A percentile compares a stretch with the other conserved stretches of the same genome.
Evolutionary conservation across 1,284 basidiomycete genomes (phyloP).

Genomic region (Malassezia psittaci): DNA sequence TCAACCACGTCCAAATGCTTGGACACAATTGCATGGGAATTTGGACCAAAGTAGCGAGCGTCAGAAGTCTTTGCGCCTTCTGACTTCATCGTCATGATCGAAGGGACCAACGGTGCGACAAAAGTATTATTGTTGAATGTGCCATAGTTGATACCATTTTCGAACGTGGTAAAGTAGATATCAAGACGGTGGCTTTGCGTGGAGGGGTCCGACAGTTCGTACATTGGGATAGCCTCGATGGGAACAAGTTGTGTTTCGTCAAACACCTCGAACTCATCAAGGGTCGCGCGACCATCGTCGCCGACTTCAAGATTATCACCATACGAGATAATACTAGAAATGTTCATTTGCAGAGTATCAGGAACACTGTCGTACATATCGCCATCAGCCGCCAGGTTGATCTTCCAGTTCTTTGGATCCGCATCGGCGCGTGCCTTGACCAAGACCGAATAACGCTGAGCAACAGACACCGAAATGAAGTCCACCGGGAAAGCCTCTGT

Average conservation of each 20-base stretch:
- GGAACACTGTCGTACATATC: conserved; percentile 50
- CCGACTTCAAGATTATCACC: conserved; percentile 22
- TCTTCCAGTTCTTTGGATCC: conserved; percentile 62
- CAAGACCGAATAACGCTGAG: conserved; percentile 10
- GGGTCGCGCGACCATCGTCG: background rate
- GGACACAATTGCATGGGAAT: conserved; percentile 57
- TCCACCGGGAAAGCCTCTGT: conserved; percentile 37
- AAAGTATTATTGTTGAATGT: conserved; percentile 49
- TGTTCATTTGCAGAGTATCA: conserved; percentile 33
- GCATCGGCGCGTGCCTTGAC: conserved; percentile 67
- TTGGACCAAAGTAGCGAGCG: conserved; percentile 10
- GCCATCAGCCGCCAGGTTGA: conserved; percentile 77
- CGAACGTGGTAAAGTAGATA: conserved; percentile 51
- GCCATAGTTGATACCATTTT: conserved; percentile 42
- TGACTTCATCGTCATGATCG: conserved; percentile 3
- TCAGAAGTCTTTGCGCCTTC: background rate
- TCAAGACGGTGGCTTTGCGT: conserved; percentile 48
- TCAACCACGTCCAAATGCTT: conserved; percentile 66
- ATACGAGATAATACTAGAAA: conserved; percentile 35
- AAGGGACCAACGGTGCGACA: conserved; percentile 57
- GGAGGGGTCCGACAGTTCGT: conserved; percentile 24
- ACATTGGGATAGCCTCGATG: conserved; percentile 30
- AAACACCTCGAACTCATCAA: conserved; percentile 39
- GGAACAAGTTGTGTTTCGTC: conserved; percentile 51
- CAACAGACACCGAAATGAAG: conserved; percentile 1